These are phyloP conservation scores for Scutellaria minor DNA, from an alignment of 257 asterid genomes.

Conservation along the genomic window DNA sequence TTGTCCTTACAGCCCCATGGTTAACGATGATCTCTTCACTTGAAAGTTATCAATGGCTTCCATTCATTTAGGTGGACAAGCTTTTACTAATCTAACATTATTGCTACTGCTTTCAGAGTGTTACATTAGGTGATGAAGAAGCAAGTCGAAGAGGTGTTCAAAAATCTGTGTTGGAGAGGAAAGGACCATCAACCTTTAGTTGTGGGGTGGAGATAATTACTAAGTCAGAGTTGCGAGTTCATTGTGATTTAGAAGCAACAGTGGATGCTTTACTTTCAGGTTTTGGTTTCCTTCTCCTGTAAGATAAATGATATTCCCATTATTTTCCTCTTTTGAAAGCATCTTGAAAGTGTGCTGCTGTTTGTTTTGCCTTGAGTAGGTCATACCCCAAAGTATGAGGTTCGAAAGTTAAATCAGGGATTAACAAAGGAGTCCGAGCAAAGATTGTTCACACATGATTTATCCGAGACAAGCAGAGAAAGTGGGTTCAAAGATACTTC, in stretches of 20 bases:
- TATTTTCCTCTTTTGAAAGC: constrained; percentile 22
- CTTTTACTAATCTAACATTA: constrained; percentile 28
- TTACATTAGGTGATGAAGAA: constrained; percentile 97
- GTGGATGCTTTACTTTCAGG: constrained; percentile 93
- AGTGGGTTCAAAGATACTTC: constrained; percentile 41
- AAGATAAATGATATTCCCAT: constrained; percentile 22
- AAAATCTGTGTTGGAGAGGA: constrained; percentile 91
- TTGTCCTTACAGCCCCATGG: constrained; percentile 2
- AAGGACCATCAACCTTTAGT: constrained; percentile 91
- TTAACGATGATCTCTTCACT: constrained; percentile 15
- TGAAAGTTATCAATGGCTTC: constrained; percentile 18
- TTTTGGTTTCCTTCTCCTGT: constrained; percentile 36
- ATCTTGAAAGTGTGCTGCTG: constrained; percentile 28
- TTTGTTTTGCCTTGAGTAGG: constrained; percentile 55
- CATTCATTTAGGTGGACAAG: constrained; percentile 22
- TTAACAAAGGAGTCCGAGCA: constrained; percentile 42
- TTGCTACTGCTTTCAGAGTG: constrained; percentile 68
- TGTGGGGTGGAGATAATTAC: constrained; percentile 96
- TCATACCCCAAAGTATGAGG: constrained; percentile 72
- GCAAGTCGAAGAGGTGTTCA: constrained; percentile 97
- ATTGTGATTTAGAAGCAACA: constrained; percentile 81
- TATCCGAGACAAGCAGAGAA: constrained; percentile 43
- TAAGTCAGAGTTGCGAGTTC: constrained; percentile 76
- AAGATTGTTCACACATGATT: constrained; percentile 36
- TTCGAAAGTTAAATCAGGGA: constrained; percentile 65